Evolutionary conservation across 176 grass and related monocot species (phyloP).

Genomic region (Puya raimondii): DNA sequence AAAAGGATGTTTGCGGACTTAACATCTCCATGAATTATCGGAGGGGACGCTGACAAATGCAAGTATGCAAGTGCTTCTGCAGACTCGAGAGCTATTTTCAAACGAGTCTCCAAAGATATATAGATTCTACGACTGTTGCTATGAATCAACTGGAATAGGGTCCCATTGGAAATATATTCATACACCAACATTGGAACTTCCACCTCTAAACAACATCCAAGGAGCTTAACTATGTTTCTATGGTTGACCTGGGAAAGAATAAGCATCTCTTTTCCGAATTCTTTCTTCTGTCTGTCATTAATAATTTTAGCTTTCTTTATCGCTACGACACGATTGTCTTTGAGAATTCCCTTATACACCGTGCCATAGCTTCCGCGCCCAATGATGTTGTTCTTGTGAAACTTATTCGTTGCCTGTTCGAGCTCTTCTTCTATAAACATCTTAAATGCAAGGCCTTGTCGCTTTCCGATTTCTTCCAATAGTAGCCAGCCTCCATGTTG

Average conservation of each 20-base stretch:
- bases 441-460: not conserved
- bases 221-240: not conserved
- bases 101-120: not conserved
- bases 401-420: not conserved
- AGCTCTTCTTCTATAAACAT: not conserved
- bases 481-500: not conserved
- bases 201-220: not conserved
- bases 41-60: not conserved
- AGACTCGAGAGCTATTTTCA: not conserved
- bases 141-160: not conserved
- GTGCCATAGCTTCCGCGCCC: not conserved
- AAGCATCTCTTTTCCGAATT: not conserved
- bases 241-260: not conserved
- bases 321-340: not conserved
- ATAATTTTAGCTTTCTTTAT: not conserved
- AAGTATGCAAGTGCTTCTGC: not conserved
- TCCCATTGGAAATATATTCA: not conserved
- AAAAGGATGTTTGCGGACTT: not conserved
- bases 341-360: not conserved
- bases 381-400: not conserved
- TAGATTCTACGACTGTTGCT: not conserved
- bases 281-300: not conserved
- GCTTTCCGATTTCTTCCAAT: not conserved
- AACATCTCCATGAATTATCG: not conserved
- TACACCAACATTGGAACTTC: not conserved